phyloP scores from a whole-genome alignment of 345 rosid species.

The Pseudoturritis turrita region DNA sequence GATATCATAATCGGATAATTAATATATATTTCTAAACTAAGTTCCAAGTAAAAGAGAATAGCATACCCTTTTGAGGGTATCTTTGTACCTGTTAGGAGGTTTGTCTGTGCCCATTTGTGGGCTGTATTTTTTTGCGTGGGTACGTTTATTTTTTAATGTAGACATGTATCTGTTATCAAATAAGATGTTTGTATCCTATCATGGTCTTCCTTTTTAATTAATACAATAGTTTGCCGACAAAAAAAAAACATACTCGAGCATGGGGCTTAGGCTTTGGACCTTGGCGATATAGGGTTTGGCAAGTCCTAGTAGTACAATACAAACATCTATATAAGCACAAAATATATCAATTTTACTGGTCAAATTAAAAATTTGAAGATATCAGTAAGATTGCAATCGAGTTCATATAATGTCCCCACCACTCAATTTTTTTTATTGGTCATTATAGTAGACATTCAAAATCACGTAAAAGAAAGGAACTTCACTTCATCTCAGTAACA shows the following conservation, averaged over 20 bases:
- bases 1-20: neutral
- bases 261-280: slow-evolving; percentile 23
- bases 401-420: neutral
- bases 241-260: no score
- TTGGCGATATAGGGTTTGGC: slow-evolving; percentile 11
- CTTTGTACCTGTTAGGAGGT: no score
- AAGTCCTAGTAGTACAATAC: slow-evolving; percentile 14
- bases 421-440: neutral
- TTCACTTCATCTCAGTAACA: neutral
- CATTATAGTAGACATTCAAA: neutral
- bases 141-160: no score
- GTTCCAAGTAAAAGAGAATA: neutral
- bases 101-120: no score
- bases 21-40: neutral
- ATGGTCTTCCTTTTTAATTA: no score
- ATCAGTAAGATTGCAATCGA: neutral
- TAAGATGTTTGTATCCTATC: no score
- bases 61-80: no score
- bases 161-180: no score
- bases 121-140: no score
- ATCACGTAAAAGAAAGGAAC: neutral
- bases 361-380: neutral
- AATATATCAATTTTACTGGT: neutral
- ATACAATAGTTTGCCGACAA: no score
- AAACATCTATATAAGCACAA: slow-evolving; percentile 3